A percentile compares a stretch with the other conserved stretches of the same genome.
phyloP scores from a whole-genome alignment of 1,284 basidiomycete species.

The Sanguinoderma infundibulare region DNA sequence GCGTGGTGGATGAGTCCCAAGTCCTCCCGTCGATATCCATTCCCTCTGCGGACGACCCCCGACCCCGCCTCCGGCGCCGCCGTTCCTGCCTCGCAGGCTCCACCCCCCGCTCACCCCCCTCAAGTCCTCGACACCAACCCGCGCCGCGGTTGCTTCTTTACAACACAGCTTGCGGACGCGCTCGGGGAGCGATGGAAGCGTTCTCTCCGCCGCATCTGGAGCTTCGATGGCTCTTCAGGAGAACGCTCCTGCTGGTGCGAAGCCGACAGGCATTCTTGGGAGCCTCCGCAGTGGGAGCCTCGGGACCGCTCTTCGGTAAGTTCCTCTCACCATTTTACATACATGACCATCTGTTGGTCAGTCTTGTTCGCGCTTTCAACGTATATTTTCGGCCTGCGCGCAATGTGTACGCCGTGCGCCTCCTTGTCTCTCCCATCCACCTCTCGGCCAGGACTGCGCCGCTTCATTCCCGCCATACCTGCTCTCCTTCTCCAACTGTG shows the following conservation, averaged over 20 bases:
- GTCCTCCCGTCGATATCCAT: too few species aligned
- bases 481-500: too few species aligned
- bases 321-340: not conserved
- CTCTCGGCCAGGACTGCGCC: slow-evolving; percentile 19
- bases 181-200: slow-evolving; percentile 32
- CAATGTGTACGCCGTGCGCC: too few species aligned
- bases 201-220: too few species aligned
- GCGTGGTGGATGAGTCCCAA: too few species aligned
- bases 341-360: too few species aligned
- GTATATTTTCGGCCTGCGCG: too few species aligned
- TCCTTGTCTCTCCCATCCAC: not conserved
- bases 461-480: slow-evolving; percentile 10
- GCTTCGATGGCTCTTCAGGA: too few species aligned
- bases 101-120: slow-evolving; percentile 29
- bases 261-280: too few species aligned
- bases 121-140: too few species aligned
- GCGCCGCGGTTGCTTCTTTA: slow-evolving; percentile 18
- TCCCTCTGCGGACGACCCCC: slow-evolving; percentile 19
- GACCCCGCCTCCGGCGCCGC: slow-evolving; percentile 32
- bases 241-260: too few species aligned
- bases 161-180: slow-evolving; percentile 29
- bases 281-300: slow-evolving; percentile 36
- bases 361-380: too few species aligned
- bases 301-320: slow-evolving; percentile 30
- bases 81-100: slow-evolving; percentile 32